Percentiles rank a stretch among this genome's conserved stretches.
phyloP scores from a whole-genome alignment of 805 yeast species.

The Cyberlindnera xylosilytica region DNA sequence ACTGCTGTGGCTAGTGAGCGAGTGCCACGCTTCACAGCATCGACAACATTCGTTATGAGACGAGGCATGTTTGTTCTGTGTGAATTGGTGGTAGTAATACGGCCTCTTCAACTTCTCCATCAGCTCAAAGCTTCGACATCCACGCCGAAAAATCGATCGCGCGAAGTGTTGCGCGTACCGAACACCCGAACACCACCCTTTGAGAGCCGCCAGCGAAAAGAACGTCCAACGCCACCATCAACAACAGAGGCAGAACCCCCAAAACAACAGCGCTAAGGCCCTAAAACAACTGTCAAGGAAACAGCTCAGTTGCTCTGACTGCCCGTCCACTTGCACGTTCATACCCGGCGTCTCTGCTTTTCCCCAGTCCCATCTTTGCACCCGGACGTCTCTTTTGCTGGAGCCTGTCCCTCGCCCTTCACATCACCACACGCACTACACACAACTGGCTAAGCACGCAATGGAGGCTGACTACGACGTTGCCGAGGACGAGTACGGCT shows the following conservation, averaged over 20 bases:
- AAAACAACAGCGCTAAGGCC: not conserved
- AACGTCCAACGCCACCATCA: slow-evolving; percentile 3
- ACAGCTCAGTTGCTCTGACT: not conserved
- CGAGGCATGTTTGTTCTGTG: too few species aligned
- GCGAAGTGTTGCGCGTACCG: not conserved
- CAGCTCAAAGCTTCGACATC: too few species aligned
- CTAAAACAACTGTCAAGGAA: not conserved
- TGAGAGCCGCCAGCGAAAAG: not conserved
- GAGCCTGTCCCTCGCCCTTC: not conserved
- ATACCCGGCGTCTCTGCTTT: not conserved
- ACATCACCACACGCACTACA: not conserved
- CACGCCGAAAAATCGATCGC: not conserved
- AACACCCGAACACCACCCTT: slow-evolving; percentile 1
- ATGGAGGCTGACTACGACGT: slow-evolving; percentile 32
- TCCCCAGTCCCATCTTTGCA: not conserved
- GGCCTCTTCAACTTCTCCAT: too few species aligned
- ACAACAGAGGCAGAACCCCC: not conserved
- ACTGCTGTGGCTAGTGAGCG: slow-evolving; percentile 32
- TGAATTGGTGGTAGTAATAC: too few species aligned
- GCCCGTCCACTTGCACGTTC: not conserved
- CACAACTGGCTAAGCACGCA: slow-evolving; percentile 7
- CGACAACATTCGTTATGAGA: slow-evolving; percentile 15
- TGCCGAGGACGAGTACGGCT: slow-evolving; percentile 62
- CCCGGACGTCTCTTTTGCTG: not conserved
- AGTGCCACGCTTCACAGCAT: slow-evolving; percentile 15